Evolutionary conservation across 371 early-diverging fungal genomes (phyloP), one percentile per base, ranked within the genome.

Genomic region (Mortierella sp.): DNA sequence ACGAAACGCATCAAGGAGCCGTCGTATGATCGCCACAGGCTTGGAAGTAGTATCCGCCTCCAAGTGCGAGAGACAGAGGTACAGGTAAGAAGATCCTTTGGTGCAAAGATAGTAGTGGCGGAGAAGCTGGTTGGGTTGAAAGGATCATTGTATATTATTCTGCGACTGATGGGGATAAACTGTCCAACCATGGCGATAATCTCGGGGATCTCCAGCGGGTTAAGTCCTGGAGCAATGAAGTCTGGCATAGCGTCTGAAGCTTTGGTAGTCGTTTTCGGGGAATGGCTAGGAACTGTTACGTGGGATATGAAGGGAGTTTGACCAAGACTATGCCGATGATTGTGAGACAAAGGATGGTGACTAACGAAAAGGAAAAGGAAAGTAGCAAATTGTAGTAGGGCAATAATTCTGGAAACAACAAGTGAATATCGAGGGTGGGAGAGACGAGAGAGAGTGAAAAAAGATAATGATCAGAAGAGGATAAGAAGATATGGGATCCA

Each of bases 141-240:
- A 22, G 42, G 58, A 23, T 66, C 57, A 31, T 56, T 37, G 19
- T 57, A 13, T 29, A 29, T 29, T 12, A 23, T 51, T 35, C 40
- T 53, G 22, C 32, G 43, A 22, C 32, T 43, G 23, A 72, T 55
- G 13, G 73, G 73, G 26, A 72, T 66, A 47, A 37, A 58, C 13
- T 66, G 66, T 7, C 73, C 73, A 23, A 72, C 63, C 62, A 72
- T 72, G 40, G 66, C 73, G 55, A 72, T 57, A 26, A 72, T 61
- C 63, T 72, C 73, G 2, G 73, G 73, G 43, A 72, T 72, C 42
- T 56, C 62, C 32, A 72, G 65, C 19, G 73, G 73, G 53, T 57
- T 72, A 51, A 72, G 67, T 19, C 73, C 63, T 22, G 73, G 63
- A 47, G 54, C 28, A 28, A 72, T 66, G 29, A 66, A 72, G 55